Base-by-base conservation (phyloP, 2,329 filamentous ascomycete species). In the Sclerotinia spermophila region DNA sequence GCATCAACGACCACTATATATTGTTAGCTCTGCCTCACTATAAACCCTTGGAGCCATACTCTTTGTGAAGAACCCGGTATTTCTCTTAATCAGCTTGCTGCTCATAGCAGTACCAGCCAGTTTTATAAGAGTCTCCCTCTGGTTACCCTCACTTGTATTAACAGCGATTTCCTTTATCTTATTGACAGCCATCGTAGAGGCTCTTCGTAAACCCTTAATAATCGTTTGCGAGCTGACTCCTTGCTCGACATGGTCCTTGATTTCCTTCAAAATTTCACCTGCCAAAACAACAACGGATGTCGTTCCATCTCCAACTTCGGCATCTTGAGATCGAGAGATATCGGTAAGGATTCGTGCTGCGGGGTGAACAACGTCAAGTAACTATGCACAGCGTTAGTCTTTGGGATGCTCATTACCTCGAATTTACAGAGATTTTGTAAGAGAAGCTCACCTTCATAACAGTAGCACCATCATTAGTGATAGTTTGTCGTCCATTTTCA, bases 141-240 rank as follows among this genome's bases (percentile, higher is more conserved):
- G 92, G 82, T 92, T 95, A 72, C 86, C 88, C 81, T 97, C 93
- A 76, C 89, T 87, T 69, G 93, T 94, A 82, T 90, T 90, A 76
- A 98, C 89, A 62, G 94, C 92, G 81, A 99, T 97, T 84, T 99
- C 96, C 87, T 96, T 97, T 81, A 99, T 91, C 86, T 97, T 98
- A 86, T 98, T 98, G 81, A 98, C 93, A 27, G 96, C 95, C 89
- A 98, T 92, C 75, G 87, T 84, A 66, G 91, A 93, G 15, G 95
- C 93, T 84, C 91, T 93, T 83, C 96, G 88, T 81, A 99, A 84
- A 72, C 93, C 95, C 86, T 98, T 99, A 82, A 98, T 93, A 81
- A 99, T 97, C 73, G 94, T 93, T 86, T 98, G 96, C 80, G 94
- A 92, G 86, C 94, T 97, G 78, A 98, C 92, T 71, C 96, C 96